Conservation (phyloP, 495 filamentous ascomycete species). For the Aspergillus ellipticus region DNA sequence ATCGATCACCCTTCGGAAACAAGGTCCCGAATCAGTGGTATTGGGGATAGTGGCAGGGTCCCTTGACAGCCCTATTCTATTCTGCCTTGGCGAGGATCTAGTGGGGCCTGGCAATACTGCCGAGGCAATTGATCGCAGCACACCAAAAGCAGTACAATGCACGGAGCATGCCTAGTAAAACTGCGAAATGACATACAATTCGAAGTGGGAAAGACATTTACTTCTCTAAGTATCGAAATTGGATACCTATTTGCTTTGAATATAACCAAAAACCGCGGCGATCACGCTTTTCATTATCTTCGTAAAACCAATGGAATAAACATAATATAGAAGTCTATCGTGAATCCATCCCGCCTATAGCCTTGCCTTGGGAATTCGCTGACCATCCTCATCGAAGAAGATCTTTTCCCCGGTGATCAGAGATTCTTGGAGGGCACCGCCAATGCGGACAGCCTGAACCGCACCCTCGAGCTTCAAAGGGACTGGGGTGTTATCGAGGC, state of each 20-base stretch:
- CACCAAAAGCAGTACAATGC: too few relatives aligned
- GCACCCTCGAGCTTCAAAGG: constrained; percentile 53
- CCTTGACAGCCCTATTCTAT: not conserved
- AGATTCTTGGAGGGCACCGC: constrained; percentile 56
- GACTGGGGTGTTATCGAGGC: constrained; percentile 48
- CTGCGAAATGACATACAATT: too few relatives aligned
- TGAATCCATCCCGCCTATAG: constrained; percentile 4
- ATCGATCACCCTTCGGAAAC: not conserved
- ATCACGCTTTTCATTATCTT: not conserved
- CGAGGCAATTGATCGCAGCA: too few relatives aligned
- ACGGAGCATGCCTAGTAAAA: too few relatives aligned
- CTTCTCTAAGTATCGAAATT: too few relatives aligned
- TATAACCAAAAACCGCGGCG: constrained; percentile 5
- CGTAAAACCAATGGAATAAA: not conserved
- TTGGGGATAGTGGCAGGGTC: not conserved
- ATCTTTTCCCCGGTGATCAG: constrained; percentile 56
- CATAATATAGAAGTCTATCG: not conserved
- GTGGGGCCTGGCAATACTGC: not conserved
- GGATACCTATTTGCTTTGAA: not conserved
- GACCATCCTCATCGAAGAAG: constrained; percentile 47
- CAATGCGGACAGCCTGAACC: constrained; percentile 59
- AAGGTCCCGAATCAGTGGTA: not conserved
- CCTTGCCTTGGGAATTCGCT: constrained; percentile 31
- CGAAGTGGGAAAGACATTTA: too few relatives aligned
- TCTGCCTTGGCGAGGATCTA: not conserved